Percentiles rank a stretch among this genome's conserved stretches.
Evolutionary conservation across 2,329 filamentous ascomycete genomes (phyloP).

Genomic region (Pseudopithomyces chartarum): DNA sequence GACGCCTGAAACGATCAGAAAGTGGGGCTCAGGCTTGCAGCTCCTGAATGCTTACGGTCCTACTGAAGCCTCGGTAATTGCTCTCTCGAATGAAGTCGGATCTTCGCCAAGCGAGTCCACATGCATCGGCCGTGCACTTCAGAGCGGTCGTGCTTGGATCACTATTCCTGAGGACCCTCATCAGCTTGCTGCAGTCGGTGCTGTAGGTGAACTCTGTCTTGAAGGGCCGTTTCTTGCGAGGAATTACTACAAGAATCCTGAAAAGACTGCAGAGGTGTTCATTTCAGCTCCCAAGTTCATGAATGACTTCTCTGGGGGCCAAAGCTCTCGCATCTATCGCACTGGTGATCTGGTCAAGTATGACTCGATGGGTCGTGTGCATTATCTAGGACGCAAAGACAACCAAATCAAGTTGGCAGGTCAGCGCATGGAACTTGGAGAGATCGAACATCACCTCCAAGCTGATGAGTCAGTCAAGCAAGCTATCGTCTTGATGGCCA

Average conservation of each 20-base stretch:
- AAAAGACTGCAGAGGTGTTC: conserved; percentile 33
- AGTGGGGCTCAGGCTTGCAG: conserved; percentile 29
- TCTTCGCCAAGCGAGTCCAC: conserved; percentile 23
- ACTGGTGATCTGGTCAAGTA: conserved; percentile 42
- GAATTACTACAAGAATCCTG: conserved; percentile 35
- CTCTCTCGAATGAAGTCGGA: conserved; percentile 31
- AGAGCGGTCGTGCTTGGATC: conserved; percentile 35
- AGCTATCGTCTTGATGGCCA: conserved; percentile 51
- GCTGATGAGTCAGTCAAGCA: conserved; percentile 39
- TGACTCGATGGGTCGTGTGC: conserved; percentile 31
- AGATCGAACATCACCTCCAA: conserved; percentile 39
- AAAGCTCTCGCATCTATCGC: conserved; percentile 30
- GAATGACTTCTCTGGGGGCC: conserved; percentile 15
- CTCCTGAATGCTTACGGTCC: conserved; percentile 38
- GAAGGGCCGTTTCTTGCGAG: conserved; percentile 38
- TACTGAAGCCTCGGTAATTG: conserved; percentile 33
- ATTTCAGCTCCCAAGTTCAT: conserved; percentile 30
- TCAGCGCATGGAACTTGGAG: conserved; percentile 41
- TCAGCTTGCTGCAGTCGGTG: conserved; percentile 36
- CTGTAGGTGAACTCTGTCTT: conserved; percentile 37
- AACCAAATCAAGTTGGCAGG: conserved; percentile 44
- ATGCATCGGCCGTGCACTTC: conserved; percentile 31
- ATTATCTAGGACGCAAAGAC: conserved; percentile 38
- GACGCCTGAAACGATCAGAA: conserved; percentile 31
- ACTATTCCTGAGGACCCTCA: conserved; percentile 30